These are phyloP conservation scores for Tillandsia leiboldiana DNA, from an alignment of 176 grass and related monocot genomes.

Conservation along the genomic window DNA sequence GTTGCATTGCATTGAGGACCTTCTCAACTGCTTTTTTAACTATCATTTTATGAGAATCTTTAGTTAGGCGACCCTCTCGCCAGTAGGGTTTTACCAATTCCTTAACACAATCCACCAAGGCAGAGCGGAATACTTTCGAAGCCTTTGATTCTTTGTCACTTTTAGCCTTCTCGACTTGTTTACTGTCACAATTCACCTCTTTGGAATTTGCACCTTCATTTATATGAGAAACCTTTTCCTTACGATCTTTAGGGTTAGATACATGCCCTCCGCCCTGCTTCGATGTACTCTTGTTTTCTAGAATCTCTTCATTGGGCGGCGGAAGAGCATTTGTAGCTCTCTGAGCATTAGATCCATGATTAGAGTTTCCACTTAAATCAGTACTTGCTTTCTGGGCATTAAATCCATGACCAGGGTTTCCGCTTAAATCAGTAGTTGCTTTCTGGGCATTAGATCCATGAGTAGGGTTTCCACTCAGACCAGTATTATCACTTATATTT, in stretches of 20 bases:
- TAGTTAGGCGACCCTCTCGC: constrained; percentile 54
- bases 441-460: constrained; percentile 26
- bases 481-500: constrained; percentile 27
- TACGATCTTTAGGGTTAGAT: constrained; percentile 27
- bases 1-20: constrained; percentile 35
- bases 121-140: constrained; percentile 26
- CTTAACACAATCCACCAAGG: constrained; percentile 60
- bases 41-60: constrained; percentile 49
- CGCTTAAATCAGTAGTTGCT: constrained; percentile 11
- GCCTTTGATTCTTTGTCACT: constrained; percentile 12
- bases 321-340: constrained; percentile 14
- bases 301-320: constrained; percentile 1
- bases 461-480: constrained; percentile 19
- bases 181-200: constrained; percentile 9
- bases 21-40: constrained; percentile 61
- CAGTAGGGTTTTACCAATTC: constrained; percentile 56
- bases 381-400: constrained; percentile 5
- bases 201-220: constrained; percentile 18
- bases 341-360: not conserved
- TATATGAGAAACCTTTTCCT: constrained; percentile 4
- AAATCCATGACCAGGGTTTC: constrained; percentile 27
- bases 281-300: constrained; percentile 17
- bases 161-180: constrained; percentile 11
- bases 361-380: constrained; percentile 10
- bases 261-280: constrained; percentile 13